Evolutionary conservation across 768 basidiomycete genomes (phyloP), one percentile per base, ranked within the genome.

Genomic region (Guyanaporus albipodus): DNA sequence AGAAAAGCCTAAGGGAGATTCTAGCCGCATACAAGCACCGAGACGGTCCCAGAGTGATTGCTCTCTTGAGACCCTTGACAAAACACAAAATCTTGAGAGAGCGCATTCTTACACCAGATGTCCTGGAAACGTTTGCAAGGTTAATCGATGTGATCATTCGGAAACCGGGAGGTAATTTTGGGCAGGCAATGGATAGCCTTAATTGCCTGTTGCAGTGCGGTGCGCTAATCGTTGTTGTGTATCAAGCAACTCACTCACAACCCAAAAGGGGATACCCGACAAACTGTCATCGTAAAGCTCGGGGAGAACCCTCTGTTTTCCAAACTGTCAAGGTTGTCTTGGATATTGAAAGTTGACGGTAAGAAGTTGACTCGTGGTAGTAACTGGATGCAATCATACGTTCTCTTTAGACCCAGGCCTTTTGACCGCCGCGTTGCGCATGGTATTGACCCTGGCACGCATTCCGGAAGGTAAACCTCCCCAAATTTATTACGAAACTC

Each of bases 111-210:
- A 55, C 55, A 2, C 1, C 7, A 0, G 55, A 53, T 0, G 42
- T 61, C 2, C 14, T 60, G 26, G 15, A 50, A 4, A 40, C 14
- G 2, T 31, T 61, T 19, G 28, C 55, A 24, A 19, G 19, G 1
- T 36, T 63, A 19, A 34, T 61, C 3, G 60, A 62, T 26, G 23
- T 0, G 21, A 49, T 50, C 6, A 9, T 54, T 27, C 9, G 4
- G 3, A 26, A 35, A 15, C 29, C 22, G 1, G 42, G 18, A 17
- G 38, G 39, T 2, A 50, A 54, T 36, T 54, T 60, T 23, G 41
- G 46, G 18, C 57, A 57, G 19, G 61, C 50, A n/a, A 61, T 61
- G 60, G 58, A 63, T 2, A 45, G 50, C 12, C 31, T 61, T 35
- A 50, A 14, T 8, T 57, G 45, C 36, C 28, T 61, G 21, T 36